Base-by-base conservation (phyloP, 164 flowering plant genomes). In the Akebia trifoliata region DNA sequence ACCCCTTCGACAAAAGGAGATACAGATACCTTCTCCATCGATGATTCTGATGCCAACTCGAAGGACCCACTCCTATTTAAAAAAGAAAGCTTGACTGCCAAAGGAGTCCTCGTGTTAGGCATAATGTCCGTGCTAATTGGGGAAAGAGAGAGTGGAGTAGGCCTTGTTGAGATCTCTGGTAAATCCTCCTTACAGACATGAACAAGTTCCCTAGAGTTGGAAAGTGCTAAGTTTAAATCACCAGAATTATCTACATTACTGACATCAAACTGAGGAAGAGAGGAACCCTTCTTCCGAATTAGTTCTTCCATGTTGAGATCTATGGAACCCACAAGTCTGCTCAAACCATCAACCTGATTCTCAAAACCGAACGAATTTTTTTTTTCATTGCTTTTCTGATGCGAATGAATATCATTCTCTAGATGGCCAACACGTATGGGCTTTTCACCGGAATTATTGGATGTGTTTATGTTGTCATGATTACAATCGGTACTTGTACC, bases 51-150 rank as follows among this genome's bases (percentile, higher is more conserved):
- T 18, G 44, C 53, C 28, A 38, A 24, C 25, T 49, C 70, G 15
- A 26, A 28, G 15, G 44, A 24, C n/a, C 14, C 60, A 36, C 56
- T 55, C 20, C 20, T 57, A 62, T 65, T 64, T 52, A 59, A 43
- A n/a, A 60, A 57, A 31, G 71, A 71, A 22, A 54, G 44, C 32
- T 65, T 73, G 9, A 37, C 72, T 18, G 67, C 36, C 24, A 74
- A 61, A 31, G 80, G 78, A 45, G 52, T 61, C 64, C 75, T 73
- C 9, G 38, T 35, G 29, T 22, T 45, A 17, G 52, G 31, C 28
- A 57, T 14, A 52, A 46, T 15, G 4, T 63, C 70, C 25, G 44
- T 17, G 43, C 37, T 61, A 15, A 40, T 48, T 31, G 68, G 70
- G 14, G 57, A 65, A 51, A 15, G 47, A 46, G 67, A 57, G 4